Evolutionary conservation across 768 basidiomycete species (phyloP).

Genomic region (Saitozyma podzolica): DNA sequence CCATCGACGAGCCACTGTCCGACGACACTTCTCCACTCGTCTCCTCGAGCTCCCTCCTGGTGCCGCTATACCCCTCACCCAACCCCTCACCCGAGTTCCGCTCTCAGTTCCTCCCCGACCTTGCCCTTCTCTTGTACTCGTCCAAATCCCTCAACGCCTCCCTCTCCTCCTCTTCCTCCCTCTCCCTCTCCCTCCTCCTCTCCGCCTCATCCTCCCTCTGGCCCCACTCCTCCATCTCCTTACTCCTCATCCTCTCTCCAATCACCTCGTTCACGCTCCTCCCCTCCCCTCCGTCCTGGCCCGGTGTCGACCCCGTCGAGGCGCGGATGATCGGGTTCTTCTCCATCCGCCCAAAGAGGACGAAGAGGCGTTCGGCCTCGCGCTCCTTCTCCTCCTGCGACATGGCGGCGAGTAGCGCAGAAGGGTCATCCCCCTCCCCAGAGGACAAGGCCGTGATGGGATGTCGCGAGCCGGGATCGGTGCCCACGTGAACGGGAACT

Average conservation of each 20-base stretch:
- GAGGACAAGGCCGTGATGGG: slow-evolving; percentile 61
- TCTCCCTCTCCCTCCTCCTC: slow-evolving; percentile 20
- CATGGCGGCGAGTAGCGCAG: slow-evolving; percentile 61
- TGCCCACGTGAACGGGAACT: not conserved
- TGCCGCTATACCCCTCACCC: not conserved
- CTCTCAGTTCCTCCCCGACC: slow-evolving; percentile 17
- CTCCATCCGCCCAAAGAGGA: slow-evolving; percentile 86
- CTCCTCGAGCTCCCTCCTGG: too few species aligned
- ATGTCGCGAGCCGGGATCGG: slow-evolving; percentile 14
- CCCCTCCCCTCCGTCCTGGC: slow-evolving; percentile 24
- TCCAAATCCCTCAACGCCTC: slow-evolving; percentile 39
- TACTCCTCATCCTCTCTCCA: slow-evolving; percentile 29
- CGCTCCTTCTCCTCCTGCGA: slow-evolving; percentile 91
- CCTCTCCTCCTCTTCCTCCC: slow-evolving; percentile 37
- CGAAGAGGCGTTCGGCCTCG: slow-evolving; percentile 89
- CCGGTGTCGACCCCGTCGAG: slow-evolving; percentile 1
- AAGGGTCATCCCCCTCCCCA: slow-evolving; percentile 56
- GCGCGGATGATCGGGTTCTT: slow-evolving; percentile 55
- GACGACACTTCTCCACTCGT: too few species aligned
- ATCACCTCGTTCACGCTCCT: slow-evolving; percentile 63
- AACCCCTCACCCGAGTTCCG: not conserved
- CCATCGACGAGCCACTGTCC: too few species aligned
- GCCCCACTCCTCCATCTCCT: slow-evolving; percentile 24
- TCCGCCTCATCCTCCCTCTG: slow-evolving; percentile 21
- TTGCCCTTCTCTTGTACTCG: slow-evolving; percentile 32